Percentiles rank a stretch among this genome's conserved stretches.
phyloP scores from a whole-genome alignment of 2,329 filamentous ascomycete genomes.

The Coccinonectria pachysandricola region DNA sequence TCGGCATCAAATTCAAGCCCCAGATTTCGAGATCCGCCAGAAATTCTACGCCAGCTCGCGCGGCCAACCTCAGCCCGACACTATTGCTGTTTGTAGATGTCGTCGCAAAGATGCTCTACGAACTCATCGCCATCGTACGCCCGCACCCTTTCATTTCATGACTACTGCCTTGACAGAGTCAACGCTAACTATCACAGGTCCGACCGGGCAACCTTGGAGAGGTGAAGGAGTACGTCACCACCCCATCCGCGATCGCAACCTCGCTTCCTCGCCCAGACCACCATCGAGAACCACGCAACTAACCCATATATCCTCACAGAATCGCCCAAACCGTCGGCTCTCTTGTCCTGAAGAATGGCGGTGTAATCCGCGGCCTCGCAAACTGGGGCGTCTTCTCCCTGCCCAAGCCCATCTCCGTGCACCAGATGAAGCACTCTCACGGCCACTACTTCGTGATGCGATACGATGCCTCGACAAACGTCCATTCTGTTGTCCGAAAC shows the following conservation, averaged over 20 bases:
- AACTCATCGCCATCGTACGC: conserved; percentile 88
- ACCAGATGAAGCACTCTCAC: conserved; percentile 72
- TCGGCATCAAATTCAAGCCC: no score
- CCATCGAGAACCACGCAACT: no score
- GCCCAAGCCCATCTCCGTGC: conserved; percentile 65
- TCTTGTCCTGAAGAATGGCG: conserved; percentile 70
- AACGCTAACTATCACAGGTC: conserved; percentile 47
- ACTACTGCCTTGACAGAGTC: conserved; percentile 7
- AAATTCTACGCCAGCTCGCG: conserved; percentile 13
- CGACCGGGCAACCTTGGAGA: conserved; percentile 81
- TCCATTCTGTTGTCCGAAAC: conserved; percentile 64
- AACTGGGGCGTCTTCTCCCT: conserved; percentile 95
- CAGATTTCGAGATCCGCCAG: no score
- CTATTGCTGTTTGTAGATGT: conserved; percentile 17
- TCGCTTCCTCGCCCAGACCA: no score
- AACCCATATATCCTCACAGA: conserved; percentile 43
- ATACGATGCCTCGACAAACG: conserved; percentile 68
- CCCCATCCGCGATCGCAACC: conserved; percentile 1
- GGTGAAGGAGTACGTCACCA: conserved; percentile 73
- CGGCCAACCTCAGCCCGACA: conserved; percentile 8
- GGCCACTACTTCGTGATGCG: conserved; percentile 98
- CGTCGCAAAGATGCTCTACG: conserved; percentile 72
- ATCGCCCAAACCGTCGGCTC: conserved; percentile 80
- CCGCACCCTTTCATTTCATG: background rate
- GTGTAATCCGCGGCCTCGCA: conserved; percentile 81